Base-by-base conservation (phyloP, 164 flowering plant species). In the Kingdonia uniflora region DNA sequence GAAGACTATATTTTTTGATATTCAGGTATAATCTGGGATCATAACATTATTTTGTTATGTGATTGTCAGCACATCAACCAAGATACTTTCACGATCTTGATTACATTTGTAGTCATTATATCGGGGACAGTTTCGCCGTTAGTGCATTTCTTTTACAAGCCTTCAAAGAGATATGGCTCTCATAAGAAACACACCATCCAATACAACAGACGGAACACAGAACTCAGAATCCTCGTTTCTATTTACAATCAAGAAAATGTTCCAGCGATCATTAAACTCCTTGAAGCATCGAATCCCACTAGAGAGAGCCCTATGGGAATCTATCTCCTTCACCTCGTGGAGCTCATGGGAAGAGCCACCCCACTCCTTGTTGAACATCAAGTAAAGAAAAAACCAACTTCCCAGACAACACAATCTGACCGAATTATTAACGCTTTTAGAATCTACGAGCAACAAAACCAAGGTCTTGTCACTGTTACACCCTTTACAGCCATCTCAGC, bases 131-230 rank as follows among this genome's bases (percentile, higher is more conserved):
- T n/a, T n/a, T n/a, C n/a, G 15, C 29, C 2, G 11, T 22, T 77
- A 2, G 72, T 77, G 38, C 72, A 54, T 50, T 16, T 19, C 42
- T 45, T 76, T 1, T 80, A 80, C 26, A 60, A 76, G 39, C 82
- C 82, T 25, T 75, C 82, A 6, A 74, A 66, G 55, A 62, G 73
- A 53, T 80, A 62, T 39, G 2, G 59, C 12, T 62, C 74, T 14
- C 64, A 65, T 69, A 74, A 49, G 57, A 68, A 71, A 62, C 64
- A 80, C 56, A 78, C 79, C 14, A 54, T 77, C 38, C 54, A 53
- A 14, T 74, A 78, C 35, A 37, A 2, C 19, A 58, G 53, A 26
- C 2, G 15, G 5, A 25, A 68, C 19, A 65, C 61, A 1, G 79
- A 72, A 48, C 64, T 80, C 3, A 63, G 77, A 0, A 29, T 80